Base-by-base conservation (phyloP, 1,139 yeast species). In the Spathaspora jeffriesii region DNA sequence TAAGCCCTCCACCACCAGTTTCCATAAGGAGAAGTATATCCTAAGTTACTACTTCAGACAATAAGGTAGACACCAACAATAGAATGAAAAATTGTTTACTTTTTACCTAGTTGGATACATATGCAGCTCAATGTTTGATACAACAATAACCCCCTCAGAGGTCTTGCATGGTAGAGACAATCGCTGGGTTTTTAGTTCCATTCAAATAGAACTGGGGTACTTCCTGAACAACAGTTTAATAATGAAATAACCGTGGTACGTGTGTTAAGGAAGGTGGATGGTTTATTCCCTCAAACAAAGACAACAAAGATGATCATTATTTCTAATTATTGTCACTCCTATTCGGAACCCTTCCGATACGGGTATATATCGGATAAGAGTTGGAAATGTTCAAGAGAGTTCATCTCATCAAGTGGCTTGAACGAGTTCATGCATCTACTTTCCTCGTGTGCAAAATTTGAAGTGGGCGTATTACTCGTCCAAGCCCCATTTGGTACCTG, bases 371-470 rank as follows among this genome's bases (percentile, higher is more conserved):
- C 21, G 37, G 21, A 18, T 32, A 32, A n/a, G 32, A 14, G 18
- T 14, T 25, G 4, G 32, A 30, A 4, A 13, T 30, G 32, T 4
- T 30, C 32, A 30, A 8, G 17, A 30, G 15, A 10, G 28, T 25
- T 22, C 28, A 25, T 8, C 28, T 8, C 28, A 8, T 25, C 28
- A 25, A 25, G 28, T 25, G 28, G 28, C 28, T 25, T 8, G 9
- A 25, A 25, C 9, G 28, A 4, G 9, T 34, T 18, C 7, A 17
- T 9, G 23, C 23, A 17, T 34, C 22, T 18, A 34, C 38, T 34
- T 34, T 34, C 38, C 38, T 34, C 38, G 38, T 34, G 38, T 34
- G 38, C 38, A 10, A 30, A 30, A 30, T 28, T 14, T 30, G 18
- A 14, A 18, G 38, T 18, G 23, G 38, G 23, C 22, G 14, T 18